phyloP scores from a whole-genome alignment of 208 protist genomes.

The Novymonas esmeraldas region DNA sequence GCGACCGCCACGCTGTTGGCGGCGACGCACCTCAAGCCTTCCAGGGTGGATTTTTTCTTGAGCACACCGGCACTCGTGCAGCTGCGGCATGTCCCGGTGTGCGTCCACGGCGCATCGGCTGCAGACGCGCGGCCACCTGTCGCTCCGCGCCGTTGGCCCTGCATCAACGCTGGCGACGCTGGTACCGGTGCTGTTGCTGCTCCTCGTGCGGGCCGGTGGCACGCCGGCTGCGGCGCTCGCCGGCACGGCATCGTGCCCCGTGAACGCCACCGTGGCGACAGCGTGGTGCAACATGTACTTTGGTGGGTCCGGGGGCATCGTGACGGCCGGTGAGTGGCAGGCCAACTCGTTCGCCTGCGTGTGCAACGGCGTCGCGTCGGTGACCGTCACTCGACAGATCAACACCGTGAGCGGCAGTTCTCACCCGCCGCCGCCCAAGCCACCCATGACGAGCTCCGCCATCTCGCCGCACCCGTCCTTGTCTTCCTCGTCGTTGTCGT shows the following conservation, averaged over 20 bases:
- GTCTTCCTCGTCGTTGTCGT: neutral
- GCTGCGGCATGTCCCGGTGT: no score
- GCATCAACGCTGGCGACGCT: no score
- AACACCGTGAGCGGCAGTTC: neutral
- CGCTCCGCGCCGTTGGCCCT: no score
- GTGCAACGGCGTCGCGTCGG: conserved; percentile 20
- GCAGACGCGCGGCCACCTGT: no score
- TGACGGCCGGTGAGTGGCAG: conserved; percentile 15
- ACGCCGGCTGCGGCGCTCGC: neutral
- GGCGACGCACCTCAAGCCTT: no score
- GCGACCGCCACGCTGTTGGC: no score
- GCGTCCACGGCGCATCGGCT: no score
- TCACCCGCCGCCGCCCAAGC: neutral
- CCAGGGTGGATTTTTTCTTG: no score
- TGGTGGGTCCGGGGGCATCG: conserved; percentile 21
- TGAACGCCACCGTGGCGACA: neutral
- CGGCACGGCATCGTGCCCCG: conserved; percentile 15
- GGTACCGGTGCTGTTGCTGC: neutral
- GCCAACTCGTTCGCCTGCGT: conserved; percentile 13
- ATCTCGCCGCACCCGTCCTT: no score
- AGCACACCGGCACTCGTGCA: no score
- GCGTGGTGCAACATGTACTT: conserved; percentile 24
- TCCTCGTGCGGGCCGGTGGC: neutral
- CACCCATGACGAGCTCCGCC: neutral
- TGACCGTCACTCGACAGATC: neutral